phyloP scores from a whole-genome alignment of 192 early-diverging fungal genomes.

The Dimargaris verticillata region DNA sequence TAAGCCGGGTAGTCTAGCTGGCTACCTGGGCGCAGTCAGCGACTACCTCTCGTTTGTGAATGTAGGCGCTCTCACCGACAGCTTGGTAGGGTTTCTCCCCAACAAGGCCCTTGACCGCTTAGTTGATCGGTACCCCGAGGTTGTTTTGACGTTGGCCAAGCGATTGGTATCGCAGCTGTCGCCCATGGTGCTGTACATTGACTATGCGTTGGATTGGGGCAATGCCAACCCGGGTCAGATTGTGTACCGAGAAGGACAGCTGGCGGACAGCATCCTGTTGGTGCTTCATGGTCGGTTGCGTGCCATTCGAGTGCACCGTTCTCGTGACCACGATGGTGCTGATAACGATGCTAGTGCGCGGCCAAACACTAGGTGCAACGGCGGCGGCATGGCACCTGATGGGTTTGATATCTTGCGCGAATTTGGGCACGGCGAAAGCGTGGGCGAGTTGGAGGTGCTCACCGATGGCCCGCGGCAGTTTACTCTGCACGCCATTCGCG shows the following conservation, averaged over 20 bases:
- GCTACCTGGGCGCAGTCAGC: conserved; percentile 83
- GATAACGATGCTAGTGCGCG: no score
- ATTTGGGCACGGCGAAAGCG: conserved; percentile 86
- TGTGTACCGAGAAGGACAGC: conserved; percentile 73
- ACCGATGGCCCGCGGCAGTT: conserved; percentile 49
- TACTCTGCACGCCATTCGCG: conserved; percentile 94
- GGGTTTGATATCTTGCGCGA: conserved; percentile 69
- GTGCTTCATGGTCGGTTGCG: conserved; percentile 87
- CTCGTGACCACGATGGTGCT: no score
- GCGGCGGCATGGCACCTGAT: conserved; percentile 25
- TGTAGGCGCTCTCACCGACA: conserved; percentile 58
- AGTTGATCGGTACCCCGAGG: conserved; percentile 66
- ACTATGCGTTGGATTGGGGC: conserved; percentile 85
- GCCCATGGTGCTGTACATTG: conserved; percentile 64
- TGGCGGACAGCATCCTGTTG: conserved; percentile 78
- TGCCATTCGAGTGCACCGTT: conserved; percentile 47
- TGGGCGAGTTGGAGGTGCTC: conserved; percentile 89
- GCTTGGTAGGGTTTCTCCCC: conserved; percentile 76
- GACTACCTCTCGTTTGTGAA: conserved; percentile 81
- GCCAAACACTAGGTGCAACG: no score
- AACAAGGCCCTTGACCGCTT: conserved; percentile 68
- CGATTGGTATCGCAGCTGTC: conserved; percentile 66
- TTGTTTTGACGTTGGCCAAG: conserved; percentile 74
- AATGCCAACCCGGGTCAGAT: conserved; percentile 87
- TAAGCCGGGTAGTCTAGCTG: conserved; percentile 73